A percentile compares a stretch with the other conserved stretches of the same genome.
Evolutionary conservation across 208 protist genomes (phyloP).

Genomic region (Leishmania arabica): DNA sequence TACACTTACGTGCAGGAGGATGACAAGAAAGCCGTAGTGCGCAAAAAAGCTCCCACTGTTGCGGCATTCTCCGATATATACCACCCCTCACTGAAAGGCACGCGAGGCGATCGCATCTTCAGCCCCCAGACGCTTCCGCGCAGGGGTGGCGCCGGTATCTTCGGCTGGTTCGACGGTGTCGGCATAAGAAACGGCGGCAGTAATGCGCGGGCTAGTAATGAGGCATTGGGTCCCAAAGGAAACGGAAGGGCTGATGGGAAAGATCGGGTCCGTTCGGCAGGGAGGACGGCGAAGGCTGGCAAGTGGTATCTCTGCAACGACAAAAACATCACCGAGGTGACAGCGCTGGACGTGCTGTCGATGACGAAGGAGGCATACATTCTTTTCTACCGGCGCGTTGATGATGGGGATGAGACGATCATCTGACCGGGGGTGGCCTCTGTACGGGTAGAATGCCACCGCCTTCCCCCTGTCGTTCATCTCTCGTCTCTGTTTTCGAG

Average conservation of each 20-base stretch:
- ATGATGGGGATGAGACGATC: background rate
- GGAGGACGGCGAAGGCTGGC: background rate
- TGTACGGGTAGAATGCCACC: background rate
- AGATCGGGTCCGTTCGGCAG: background rate
- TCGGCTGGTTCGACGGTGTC: background rate
- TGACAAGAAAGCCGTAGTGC: conserved; percentile 2
- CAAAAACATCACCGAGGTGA: conserved; percentile 42
- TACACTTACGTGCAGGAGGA: conserved; percentile 55
- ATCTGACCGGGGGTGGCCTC: background rate
- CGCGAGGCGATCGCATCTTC: background rate
- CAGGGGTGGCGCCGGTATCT: background rate
- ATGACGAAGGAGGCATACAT: conserved; percentile 71
- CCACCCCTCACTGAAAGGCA: background rate
- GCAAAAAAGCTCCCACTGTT: background rate
- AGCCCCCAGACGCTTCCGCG: no score
- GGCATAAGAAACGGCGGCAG: background rate
- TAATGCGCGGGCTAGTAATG: no score
- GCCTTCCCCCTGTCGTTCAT: background rate
- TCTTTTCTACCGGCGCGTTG: conserved; percentile 63
- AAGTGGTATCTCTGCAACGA: conserved; percentile 89
- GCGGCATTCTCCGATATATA: background rate
- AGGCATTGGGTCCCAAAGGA: background rate
- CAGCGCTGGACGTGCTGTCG: conserved; percentile 38
- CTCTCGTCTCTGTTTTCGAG: background rate
- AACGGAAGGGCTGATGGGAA: background rate